Conservation (phyloP, 768 basidiomycete genomes). For the Leccinum longicurvipes region DNA sequence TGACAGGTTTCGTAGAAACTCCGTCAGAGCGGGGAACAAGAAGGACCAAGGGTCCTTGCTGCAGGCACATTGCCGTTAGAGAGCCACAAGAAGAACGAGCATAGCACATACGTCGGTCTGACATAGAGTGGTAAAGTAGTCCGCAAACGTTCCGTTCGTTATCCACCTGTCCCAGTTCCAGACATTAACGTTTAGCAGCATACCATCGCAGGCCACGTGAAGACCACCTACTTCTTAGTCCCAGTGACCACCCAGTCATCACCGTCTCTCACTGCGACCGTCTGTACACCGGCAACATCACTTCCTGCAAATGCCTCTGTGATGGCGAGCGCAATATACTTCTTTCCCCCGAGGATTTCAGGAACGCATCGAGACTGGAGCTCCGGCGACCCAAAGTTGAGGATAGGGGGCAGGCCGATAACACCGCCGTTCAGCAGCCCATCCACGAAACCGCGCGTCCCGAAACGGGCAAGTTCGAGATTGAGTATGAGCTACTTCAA, state of each 20-base stretch:
- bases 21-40: constrained; percentile 68
- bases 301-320: constrained; percentile 92
- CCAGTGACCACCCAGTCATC: constrained; percentile 87
- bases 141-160: constrained; percentile 81
- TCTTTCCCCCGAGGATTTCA: constrained; percentile 72
- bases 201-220: neutral
- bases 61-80: constrained; percentile 4
- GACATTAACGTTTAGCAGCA: neutral
- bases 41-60: constrained; percentile 75
- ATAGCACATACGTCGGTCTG: constrained; percentile 52
- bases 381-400: constrained; percentile 83
- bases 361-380: constrained; percentile 68
- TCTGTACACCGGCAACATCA: constrained; percentile 82
- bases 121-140: constrained; percentile 82
- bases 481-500: constrained; percentile 64
- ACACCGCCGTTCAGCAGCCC: constrained; percentile 79
- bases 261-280: constrained; percentile 81
- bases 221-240: constrained; percentile 73
- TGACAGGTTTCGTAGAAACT: constrained; percentile 84
- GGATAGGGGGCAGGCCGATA: constrained; percentile 84
- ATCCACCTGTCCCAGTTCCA: constrained; percentile 62
- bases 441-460: constrained; percentile 84
- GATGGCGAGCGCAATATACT: constrained; percentile 87
- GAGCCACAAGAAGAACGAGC: neutral
- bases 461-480: constrained; percentile 78